Base-by-base conservation (phyloP, 345 rosid genomes). In the Populus davidiana region DNA sequence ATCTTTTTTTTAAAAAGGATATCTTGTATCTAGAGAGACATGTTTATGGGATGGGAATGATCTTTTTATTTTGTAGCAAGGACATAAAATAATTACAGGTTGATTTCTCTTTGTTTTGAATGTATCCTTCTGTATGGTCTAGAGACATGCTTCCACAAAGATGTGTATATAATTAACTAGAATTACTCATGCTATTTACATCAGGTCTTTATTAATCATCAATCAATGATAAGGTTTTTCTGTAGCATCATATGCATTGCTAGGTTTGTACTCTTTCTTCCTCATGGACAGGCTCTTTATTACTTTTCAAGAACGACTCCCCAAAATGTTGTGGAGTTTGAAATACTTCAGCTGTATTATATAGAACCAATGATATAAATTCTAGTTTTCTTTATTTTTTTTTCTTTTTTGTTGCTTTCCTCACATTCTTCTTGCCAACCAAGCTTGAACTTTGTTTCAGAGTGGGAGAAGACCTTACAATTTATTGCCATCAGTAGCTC, bases 381-480 rank as follows among this genome's bases (percentile, higher is more conserved):
- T 29, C 31, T 29, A 2, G 31, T 29, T 29, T 29, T 29, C 31
- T 29, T 29, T 27, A 27, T 1, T 1, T 27, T 27, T 27, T 27
- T 27, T 27, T 27, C 27, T 27, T 27, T 27, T 27, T 27, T 27
- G 27, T 27, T 27, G 27, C 27, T 27, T 27, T 27, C 27, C 27
- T 27, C 27, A 27, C 27, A 27, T 27, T 27, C 27, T 27, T 27
- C 27, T 27, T 27, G 27, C 27, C 27, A 27, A 27, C 27, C 27
- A 27, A 27, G 27, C 27, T 27, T 27, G 27, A n/a, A 33, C 49
- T 73, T 69, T 77, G 9, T 88, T 77, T 76, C 94, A 95, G 98
- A 91, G 80, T 95, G 98, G 97, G 98, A 95, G 87, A 89, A 81
- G 84, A 88, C 96, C 14, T 80, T 95, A 75, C 98, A 95, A 84